Conservation (phyloP, 140 eudicot species). For the Ambrosia hybrid region DNA sequence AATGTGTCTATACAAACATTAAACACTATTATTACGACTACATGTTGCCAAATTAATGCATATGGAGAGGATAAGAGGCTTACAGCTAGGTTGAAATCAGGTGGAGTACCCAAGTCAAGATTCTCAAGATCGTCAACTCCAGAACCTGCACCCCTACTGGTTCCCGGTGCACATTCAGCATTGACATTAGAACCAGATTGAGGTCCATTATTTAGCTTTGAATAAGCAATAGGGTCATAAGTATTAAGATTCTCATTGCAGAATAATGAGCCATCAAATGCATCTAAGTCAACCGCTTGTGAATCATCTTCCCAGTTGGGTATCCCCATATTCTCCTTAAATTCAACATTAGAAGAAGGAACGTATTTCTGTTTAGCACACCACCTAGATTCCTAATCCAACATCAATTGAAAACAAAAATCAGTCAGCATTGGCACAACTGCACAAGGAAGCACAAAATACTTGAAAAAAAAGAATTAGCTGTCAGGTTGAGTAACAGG, state of each 20-base stretch:
- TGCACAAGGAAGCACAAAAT: too few species aligned
- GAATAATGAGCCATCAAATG: slow-evolving; percentile 40
- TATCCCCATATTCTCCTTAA: slow-evolving; percentile 32
- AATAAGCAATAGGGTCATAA: slow-evolving; percentile 27
- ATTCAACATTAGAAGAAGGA: slow-evolving; percentile 33
- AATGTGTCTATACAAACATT: neutral
- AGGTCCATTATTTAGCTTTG: slow-evolving; percentile 28
- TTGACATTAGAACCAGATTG: slow-evolving; percentile 17
- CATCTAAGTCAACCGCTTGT: slow-evolving; percentile 45
- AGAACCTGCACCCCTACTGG: slow-evolving; percentile 27
- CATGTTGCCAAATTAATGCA: neutral
- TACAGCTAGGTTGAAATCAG: slow-evolving; percentile 63
- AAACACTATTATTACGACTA: too few species aligned
- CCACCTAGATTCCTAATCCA: slow-evolving; percentile 44
- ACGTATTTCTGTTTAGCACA: slow-evolving; percentile 20
- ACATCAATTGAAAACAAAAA: slow-evolving; percentile 16
- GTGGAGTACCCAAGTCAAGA: slow-evolving; percentile 73
- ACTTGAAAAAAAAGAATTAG: too few species aligned
- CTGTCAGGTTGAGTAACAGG: neutral
- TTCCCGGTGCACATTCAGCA: slow-evolving; percentile 19
- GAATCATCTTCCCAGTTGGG: slow-evolving; percentile 55
- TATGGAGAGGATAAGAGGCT: slow-evolving; percentile 29
- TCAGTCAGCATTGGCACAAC: slow-evolving; percentile 17
- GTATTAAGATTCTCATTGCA: slow-evolving; percentile 61
- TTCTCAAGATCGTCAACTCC: slow-evolving; percentile 59